phyloP scores from a whole-genome alignment of 306 rosid species.

The Erythrophleum fordii region DNA sequence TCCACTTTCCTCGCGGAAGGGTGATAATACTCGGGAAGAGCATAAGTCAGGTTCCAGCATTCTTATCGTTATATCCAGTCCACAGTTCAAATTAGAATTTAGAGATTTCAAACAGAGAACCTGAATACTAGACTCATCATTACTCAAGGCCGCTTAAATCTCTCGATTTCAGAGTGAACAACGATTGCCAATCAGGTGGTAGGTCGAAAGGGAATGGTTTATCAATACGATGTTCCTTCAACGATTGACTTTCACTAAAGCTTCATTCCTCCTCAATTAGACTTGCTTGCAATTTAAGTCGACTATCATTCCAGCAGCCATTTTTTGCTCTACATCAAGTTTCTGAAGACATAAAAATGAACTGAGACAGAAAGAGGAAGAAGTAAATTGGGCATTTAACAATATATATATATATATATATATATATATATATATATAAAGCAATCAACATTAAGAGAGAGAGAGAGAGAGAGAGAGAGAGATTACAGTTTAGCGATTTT shows the following conservation, averaged over 20 bases:
- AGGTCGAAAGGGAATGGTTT: not conserved
- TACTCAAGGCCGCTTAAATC: slow-evolving; percentile 12
- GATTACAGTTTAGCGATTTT: not conserved
- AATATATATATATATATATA: not conserved
- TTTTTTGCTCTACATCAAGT: not conserved
- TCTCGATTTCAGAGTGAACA: not conserved
- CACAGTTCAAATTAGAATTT: not conserved
- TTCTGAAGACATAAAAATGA: slow-evolving; percentile 1
- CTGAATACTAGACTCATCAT: slow-evolving; percentile 8
- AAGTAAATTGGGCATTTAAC: not conserved
- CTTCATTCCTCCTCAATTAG: slow-evolving; percentile 1
- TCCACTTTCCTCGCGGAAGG: slow-evolving; percentile 68
- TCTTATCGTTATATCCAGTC: not conserved
- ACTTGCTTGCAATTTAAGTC: not conserved
- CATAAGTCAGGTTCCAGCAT: slow-evolving; percentile 69
- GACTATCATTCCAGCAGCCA: not conserved
- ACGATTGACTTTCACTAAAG: not conserved
- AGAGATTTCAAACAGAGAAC: not conserved
- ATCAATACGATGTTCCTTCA: not conserved
- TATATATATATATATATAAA: not conserved
- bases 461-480: not conserved
- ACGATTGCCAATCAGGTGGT: not conserved
- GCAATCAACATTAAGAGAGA: not conserved
- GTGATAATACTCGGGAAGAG: slow-evolving; percentile 55
- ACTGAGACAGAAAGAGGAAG: not conserved